phyloP scores from a whole-genome alignment of 768 basidiomycete species.

The Xerocomus spinulosus region DNA sequence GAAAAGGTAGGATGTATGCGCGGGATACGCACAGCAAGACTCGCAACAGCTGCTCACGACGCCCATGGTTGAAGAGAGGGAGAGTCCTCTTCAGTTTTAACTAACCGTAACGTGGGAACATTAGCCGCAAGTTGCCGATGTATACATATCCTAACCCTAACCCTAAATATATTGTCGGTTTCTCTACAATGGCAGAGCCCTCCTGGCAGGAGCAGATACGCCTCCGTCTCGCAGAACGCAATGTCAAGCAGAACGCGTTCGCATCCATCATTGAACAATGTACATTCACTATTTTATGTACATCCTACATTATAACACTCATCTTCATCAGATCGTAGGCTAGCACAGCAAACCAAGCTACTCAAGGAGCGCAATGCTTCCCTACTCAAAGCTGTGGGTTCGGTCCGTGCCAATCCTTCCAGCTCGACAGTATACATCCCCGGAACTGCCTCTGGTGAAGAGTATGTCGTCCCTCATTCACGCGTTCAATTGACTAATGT shows the following conservation, averaged over 20 bases:
- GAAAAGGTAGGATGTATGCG: conserved; percentile 5
- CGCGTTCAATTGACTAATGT: not conserved
- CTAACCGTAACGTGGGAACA: conserved; percentile 20
- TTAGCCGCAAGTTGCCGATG: conserved; percentile 18
- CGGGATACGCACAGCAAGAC: conserved; percentile 61
- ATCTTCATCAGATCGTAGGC: conserved; percentile 65
- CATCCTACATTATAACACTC: conserved; percentile 6
- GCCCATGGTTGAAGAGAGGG: conserved; percentile 48
- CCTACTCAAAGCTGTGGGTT: conserved; percentile 77
- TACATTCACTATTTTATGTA: conserved; percentile 37
- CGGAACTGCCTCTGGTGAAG: conserved; percentile 53
- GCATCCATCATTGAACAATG: conserved; percentile 90
- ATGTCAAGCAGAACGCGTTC: conserved; percentile 75
- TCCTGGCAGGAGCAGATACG: conserved; percentile 82
- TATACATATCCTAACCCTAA: conserved; percentile 20
- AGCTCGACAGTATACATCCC: conserved; percentile 59
- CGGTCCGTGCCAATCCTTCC: conserved; percentile 59
- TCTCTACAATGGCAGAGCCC: conserved; percentile 68
- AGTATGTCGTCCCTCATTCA: conserved; percentile 44
- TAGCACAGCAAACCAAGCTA: conserved; percentile 88
- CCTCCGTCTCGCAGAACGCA: conserved; percentile 75
- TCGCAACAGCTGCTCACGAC: conserved; percentile 78
- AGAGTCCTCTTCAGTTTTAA: conserved; percentile 1
- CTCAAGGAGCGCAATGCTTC: conserved; percentile 91
- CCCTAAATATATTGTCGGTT: conserved; percentile 12